Evolutionary conservation across 495 filamentous ascomycete species (phyloP), one percentile per base, ranked within the genome.

Genomic region (Tuber melanosporum): DNA sequence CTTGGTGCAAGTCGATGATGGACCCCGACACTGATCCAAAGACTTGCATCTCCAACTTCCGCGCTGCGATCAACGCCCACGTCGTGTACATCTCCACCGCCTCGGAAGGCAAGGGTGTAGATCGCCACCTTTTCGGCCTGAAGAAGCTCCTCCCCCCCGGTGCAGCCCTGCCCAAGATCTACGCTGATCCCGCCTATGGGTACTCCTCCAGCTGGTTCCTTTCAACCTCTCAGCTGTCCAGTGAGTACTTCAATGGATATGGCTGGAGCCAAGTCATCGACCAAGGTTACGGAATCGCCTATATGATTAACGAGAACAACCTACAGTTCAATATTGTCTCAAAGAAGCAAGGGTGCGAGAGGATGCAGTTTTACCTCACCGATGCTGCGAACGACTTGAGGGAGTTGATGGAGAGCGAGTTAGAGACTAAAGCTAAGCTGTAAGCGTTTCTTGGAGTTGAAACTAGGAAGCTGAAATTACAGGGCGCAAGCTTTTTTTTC

Each of bases 181-280:
- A 90, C 87, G 87, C 91, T 85, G 96, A 99, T 84, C 92, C 94
- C 1, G 91, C 94, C 45, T 98, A 88, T 85, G 81, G 85, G 15
- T 99, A 99, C 87, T 93, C 91, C 72, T 86, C 87, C 83, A 94
- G 89, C 44, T 99, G 96, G 96, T 97, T 89, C 86, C 85, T 99
- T 77, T 93, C 91, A 44, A 93, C 91, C 47, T 91, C 89, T 80
- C 96, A 99, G 88, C 86, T 99, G 83, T 94, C 91, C 86, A 93
- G 91, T 43, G 96, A 99, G 88, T 97, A 90, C 87, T 99, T 98
- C 87, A 98, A 99, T 84, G 96, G 96, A 22, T 99, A 99, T 86
- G 96, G 96, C 45, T 99, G 96, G 96, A 96, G 93, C 83, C 95
- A 99, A 88, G 96, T 99, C 32, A 92, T 98, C 75, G 95, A 98